Evolutionary conservation across 768 basidiomycete genomes (phyloP).

Genomic region (Russula vinacea): DNA sequence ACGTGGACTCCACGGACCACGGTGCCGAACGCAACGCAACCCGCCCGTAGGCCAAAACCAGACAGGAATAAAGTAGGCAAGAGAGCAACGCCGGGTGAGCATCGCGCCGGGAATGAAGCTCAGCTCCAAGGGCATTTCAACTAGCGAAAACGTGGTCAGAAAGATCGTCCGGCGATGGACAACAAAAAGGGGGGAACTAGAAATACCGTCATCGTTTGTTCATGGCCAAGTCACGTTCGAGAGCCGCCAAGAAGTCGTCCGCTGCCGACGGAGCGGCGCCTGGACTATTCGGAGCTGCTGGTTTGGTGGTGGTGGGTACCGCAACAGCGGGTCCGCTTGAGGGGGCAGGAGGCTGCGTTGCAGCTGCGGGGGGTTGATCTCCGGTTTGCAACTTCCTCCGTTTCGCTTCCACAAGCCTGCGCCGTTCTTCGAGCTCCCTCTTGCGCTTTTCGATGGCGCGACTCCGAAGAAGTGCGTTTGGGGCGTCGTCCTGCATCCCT

Average conservation of each 20-base stretch:
- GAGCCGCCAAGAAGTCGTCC: slow-evolving; percentile 61
- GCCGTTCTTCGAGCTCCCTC: slow-evolving; percentile 66
- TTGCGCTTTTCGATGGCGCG: slow-evolving; percentile 71
- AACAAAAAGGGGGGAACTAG: not conserved
- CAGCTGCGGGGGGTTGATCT: not conserved
- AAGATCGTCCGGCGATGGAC: not conserved
- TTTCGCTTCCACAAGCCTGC: slow-evolving; percentile 59
- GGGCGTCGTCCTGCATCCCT: slow-evolving; percentile 57
- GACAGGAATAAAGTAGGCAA: slow-evolving; percentile 15
- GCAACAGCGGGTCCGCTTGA: slow-evolving; percentile 5
- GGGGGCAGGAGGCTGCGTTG: slow-evolving; percentile 22
- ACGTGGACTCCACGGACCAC: too few species aligned
- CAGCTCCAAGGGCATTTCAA: slow-evolving; percentile 5
- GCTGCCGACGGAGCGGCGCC: slow-evolving; percentile 41
- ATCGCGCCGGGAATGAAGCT: slow-evolving; percentile 14
- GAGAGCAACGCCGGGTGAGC: slow-evolving; percentile 13
- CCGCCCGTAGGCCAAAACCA: too few species aligned
- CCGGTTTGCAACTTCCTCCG: slow-evolving; percentile 49
- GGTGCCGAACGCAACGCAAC: too few species aligned
- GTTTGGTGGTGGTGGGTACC: slow-evolving; percentile 16
- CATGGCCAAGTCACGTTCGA: slow-evolving; percentile 59
- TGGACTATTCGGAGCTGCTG: slow-evolving; percentile 14
- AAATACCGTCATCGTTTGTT: slow-evolving; percentile 29
- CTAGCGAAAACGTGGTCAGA: slow-evolving; percentile 7
- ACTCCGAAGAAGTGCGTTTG: slow-evolving; percentile 40